Conservation (phyloP, 176 grass and related monocot species). For the Puccinellia tenuiflora region DNA sequence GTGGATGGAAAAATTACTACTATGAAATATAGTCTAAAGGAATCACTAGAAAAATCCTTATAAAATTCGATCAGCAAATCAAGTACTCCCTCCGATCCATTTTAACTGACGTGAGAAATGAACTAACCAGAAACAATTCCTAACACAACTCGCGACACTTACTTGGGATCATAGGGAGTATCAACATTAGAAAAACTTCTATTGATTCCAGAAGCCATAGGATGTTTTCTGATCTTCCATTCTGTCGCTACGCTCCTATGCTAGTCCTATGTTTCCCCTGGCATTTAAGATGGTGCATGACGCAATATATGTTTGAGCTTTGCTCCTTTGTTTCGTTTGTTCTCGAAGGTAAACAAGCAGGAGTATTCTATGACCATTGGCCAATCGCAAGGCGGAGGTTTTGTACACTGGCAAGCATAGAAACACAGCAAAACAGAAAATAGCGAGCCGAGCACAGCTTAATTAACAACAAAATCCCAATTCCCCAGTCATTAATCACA, state of each 20-base stretch:
- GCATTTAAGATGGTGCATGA: neutral
- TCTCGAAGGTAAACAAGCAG: neutral
- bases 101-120: no score
- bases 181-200: no score
- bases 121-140: no score
- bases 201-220: no score
- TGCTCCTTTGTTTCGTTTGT: neutral
- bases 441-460: neutral
- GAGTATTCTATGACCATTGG: neutral
- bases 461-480: neutral
- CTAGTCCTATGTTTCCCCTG: neutral
- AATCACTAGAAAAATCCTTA: neutral
- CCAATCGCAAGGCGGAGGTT: neutral
- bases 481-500: slow-evolving; percentile 11
- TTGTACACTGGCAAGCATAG: neutral
- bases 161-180: no score
- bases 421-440: neutral
- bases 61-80: neutral
- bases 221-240: neutral
- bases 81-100: no score
- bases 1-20: neutral
- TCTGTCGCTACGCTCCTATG: no score
- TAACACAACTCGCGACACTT: no score
- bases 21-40: neutral
- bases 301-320: neutral